Evolutionary conservation across 1,284 basidiomycete genomes (phyloP), one percentile per base, ranked within the genome.

Genomic region (Stygiomarasmius scandens): DNA sequence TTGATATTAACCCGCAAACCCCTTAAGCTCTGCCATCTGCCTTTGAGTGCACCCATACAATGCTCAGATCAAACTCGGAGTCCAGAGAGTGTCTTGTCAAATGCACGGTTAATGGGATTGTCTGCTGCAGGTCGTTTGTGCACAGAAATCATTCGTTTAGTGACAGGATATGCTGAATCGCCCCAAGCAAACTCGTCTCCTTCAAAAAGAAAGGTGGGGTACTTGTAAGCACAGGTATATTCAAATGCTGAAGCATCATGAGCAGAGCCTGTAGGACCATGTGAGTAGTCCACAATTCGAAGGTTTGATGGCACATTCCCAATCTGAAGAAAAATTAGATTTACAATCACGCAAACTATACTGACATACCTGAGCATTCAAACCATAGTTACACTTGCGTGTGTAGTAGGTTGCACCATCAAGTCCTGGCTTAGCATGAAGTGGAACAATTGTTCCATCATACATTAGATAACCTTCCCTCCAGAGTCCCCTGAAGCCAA

Each of bases 101-200:
- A 77, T 4, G 66, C 20, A 1, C 58, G 49, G 63, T 75, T 75
- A 24, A 62, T 43, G 10, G 64, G 66, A 20, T 56, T 43, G 22
- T 65, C 52, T 16, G 70, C 64, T 19, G 68, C 72, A 16, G 75
- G 76, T 24, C 65, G 48, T 53, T 71, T 71, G 63, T 76, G 71
- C 5, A 74, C 64, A 34, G 72, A 67, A 29, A 76, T 72, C 0
- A 64, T 68, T 0, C 57, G 60, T 6, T 45, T 14, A 27, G 56
- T 68, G 43, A 70, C 52, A 14, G 67, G n/a, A 63, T 76, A 77
- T 19, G 74, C 74, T 41, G 71, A 76, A 58, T 77, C 74, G 3
- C 61, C 67, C 74, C 75, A 77, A 2, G 71, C 72, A 67, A 76
- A 77, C 57, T 77, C 74, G 2, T 69, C 57, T 5, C 66, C 68